Conservation (phyloP, 305 asterid species). For the Fraxinus dipetala region DNA sequence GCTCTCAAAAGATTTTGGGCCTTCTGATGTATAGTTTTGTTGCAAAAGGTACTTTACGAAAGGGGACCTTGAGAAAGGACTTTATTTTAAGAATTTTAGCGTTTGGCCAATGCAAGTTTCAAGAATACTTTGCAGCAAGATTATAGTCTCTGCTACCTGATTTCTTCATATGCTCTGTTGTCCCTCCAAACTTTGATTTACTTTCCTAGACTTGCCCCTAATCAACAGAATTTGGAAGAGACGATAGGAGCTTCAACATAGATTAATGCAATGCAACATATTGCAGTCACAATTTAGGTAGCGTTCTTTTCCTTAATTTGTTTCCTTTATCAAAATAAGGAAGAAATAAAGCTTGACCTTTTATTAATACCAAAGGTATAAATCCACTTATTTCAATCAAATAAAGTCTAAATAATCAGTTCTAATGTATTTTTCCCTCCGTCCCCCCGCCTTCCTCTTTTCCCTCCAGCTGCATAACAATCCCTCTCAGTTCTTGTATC, state of each 20-base stretch:
- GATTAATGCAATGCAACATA: neutral
- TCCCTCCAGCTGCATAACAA: neutral
- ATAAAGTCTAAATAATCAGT: neutral
- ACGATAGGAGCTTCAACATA: neutral
- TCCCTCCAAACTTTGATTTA: neutral
- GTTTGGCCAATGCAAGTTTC: neutral
- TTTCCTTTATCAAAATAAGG: neutral
- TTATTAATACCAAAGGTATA: neutral
- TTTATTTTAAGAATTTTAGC: neutral
- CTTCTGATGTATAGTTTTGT: neutral
- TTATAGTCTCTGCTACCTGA: neutral
- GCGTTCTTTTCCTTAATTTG: neutral
- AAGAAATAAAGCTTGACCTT: neutral
- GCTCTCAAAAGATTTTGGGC: neutral
- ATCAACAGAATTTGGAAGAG: neutral
- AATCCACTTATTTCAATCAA: neutral
- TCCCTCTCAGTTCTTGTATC: neutral
- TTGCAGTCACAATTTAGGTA: neutral
- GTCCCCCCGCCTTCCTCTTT: neutral
- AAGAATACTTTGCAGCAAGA: neutral
- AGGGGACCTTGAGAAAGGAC: neutral
- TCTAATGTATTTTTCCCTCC: neutral
- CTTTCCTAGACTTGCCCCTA: neutral
- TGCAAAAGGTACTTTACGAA: neutral
- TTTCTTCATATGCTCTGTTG: neutral